Conservation (phyloP, 768 basidiomycete genomes). For the Boletus huronensis region DNA sequence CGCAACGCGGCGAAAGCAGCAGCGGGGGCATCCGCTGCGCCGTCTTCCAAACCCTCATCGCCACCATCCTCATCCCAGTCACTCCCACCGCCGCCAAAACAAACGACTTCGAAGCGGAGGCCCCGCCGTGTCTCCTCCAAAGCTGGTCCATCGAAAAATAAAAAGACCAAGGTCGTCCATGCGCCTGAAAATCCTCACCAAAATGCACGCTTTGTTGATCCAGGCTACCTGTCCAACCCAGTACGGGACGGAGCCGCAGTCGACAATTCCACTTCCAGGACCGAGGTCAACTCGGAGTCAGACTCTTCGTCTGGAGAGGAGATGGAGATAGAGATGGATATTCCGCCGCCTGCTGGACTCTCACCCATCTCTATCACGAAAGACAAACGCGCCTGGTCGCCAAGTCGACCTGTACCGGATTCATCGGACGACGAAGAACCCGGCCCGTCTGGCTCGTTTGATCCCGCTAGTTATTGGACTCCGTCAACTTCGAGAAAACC, state of each 20-base stretch:
- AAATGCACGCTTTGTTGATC: slow-evolving; percentile 34
- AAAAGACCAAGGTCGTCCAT: slow-evolving; percentile 30
- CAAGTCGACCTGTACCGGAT: slow-evolving; percentile 47
- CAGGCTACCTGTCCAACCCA: slow-evolving; percentile 31
- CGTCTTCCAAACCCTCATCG: slow-evolving; percentile 14
- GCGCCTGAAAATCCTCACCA: slow-evolving; percentile 19
- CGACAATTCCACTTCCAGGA: slow-evolving; percentile 36
- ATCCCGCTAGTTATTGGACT: neutral
- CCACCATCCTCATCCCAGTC: slow-evolving; percentile 2
- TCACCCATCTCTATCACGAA: slow-evolving; percentile 15
- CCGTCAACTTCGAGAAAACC: slow-evolving; percentile 5
- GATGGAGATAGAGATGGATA: slow-evolving; percentile 14
- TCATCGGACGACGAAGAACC: slow-evolving; percentile 47
- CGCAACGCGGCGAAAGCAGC: slow-evolving; percentile 55
- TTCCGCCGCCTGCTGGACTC: slow-evolving; percentile 11
- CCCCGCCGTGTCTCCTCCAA: slow-evolving; percentile 29
- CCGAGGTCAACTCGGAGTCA: slow-evolving; percentile 34
- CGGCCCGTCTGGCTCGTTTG: slow-evolving; percentile 13
- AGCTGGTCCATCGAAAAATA: slow-evolving; percentile 22
- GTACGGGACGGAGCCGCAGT: slow-evolving; percentile 10
- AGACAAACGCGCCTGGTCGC: slow-evolving; percentile 52
- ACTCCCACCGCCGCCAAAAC: slow-evolving; percentile 10
- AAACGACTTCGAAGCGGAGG: slow-evolving; percentile 44
- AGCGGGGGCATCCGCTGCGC: slow-evolving; percentile 9
- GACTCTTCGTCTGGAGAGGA: slow-evolving; percentile 28